A percentile compares a stretch with the other conserved stretches of the same genome.
phyloP scores from a whole-genome alignment of 257 asterid genomes.

The Gentiana dahurica region DNA sequence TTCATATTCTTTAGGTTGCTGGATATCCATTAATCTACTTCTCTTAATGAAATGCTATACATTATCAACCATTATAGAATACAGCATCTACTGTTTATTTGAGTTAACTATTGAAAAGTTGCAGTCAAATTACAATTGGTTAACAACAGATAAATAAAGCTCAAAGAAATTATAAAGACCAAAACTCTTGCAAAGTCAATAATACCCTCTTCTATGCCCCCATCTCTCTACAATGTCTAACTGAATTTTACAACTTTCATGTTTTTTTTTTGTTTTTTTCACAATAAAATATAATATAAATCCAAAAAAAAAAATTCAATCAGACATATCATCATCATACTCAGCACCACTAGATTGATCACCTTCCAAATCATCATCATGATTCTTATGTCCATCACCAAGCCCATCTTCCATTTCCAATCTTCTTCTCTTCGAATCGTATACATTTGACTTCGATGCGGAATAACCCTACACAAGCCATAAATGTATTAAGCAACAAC shows the following conservation, averaged over 20 bases:
- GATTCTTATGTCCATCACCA: conserved; percentile 22
- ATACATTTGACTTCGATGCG: conserved; percentile 28
- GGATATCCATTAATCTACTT: too few species aligned
- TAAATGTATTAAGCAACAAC: conserved; percentile 2
- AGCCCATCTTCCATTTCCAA: conserved; percentile 30
- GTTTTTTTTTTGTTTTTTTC: neutral
- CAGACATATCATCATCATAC: conserved; percentile 53
- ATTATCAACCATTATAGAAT: too few species aligned
- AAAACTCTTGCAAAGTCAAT: conserved; percentile 14
- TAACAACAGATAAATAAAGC: neutral
- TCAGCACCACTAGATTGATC: conserved; percentile 65
- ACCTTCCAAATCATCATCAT: conserved; percentile 44
- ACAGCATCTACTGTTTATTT: too few species aligned
- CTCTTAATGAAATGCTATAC: too few species aligned
- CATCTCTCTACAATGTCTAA: neutral
- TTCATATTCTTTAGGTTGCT: too few species aligned
- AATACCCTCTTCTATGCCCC: conserved; percentile 2
- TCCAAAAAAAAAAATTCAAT: conserved; percentile 20
- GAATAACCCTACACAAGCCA: conserved; percentile 38
- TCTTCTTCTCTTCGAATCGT: conserved; percentile 35
- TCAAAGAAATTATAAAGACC: neutral
- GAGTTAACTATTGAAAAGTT: neutral
- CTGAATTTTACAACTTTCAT: neutral
- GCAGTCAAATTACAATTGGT: neutral
- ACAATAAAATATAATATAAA: too few species aligned